phyloP scores from a whole-genome alignment of 441 rosid genomes.

The Jatropha podagrica region DNA sequence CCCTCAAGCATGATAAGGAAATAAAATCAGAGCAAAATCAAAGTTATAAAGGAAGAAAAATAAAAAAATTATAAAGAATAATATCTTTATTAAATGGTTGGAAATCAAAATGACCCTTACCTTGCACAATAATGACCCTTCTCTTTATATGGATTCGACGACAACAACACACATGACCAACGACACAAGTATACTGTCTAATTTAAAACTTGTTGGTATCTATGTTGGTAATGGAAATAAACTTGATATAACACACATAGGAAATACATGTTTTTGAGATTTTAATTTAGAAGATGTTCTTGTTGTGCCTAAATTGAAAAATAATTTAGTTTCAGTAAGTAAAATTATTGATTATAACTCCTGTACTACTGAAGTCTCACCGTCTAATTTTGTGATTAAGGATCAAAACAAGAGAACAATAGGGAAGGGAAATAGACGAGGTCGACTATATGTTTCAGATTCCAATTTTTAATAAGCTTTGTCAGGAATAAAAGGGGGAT shows the following conservation, averaged over 20 bases:
- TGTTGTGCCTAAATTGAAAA: background rate
- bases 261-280: background rate
- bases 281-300: background rate
- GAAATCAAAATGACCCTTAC: background rate
- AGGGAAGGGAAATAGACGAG: background rate
- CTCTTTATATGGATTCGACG: background rate
- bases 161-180: background rate
- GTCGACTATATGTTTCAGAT: background rate
- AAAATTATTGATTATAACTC: background rate
- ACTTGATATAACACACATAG: background rate
- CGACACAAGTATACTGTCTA: background rate
- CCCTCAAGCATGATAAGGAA: too few relatives aligned
- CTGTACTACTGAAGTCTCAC: background rate
- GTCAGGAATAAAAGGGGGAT: background rate
- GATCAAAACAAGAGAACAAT: background rate
- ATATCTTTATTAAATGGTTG: too few relatives aligned
- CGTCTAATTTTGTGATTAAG: background rate
- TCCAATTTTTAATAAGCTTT: background rate
- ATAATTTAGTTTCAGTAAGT: background rate
- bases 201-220: background rate
- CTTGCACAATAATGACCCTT: background rate
- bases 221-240: constrained; percentile 8
- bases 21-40: too few relatives aligned
- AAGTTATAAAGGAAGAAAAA: too few relatives aligned
- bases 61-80: too few relatives aligned